phyloP scores from a whole-genome alignment of 306 rosid species.

The Phaseolus lunatus region DNA sequence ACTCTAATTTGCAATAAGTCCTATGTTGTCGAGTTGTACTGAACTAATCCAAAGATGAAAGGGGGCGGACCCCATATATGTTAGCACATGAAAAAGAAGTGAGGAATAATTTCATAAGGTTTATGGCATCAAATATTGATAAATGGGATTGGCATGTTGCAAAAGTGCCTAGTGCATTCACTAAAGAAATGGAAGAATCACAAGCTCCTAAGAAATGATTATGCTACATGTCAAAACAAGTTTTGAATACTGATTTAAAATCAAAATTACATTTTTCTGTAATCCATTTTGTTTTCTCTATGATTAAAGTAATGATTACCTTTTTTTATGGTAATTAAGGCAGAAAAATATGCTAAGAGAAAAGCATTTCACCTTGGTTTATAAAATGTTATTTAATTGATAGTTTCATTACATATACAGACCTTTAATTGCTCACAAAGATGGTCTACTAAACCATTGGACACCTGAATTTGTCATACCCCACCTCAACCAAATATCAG shows the following conservation, averaged over 20 bases:
- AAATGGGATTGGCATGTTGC: slow-evolving; percentile 95
- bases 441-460: no score
- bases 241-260: slow-evolving; percentile 30
- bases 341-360: slow-evolving; percentile 88
- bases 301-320: slow-evolving; percentile 30
- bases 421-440: no score
- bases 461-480: no score
- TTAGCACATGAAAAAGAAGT: slow-evolving; percentile 85
- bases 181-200: slow-evolving; percentile 95
- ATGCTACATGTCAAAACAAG: not conserved
- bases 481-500: no score
- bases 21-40: no score
- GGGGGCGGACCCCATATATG: slow-evolving; percentile 90
- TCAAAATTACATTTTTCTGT: not conserved
- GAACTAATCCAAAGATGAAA: slow-evolving; percentile 80
- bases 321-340: slow-evolving; percentile 61
- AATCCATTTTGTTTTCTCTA: not conserved
- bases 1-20: no score
- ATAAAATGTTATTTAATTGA: slow-evolving; percentile 7
- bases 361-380: slow-evolving; percentile 48
- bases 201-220: slow-evolving; percentile 90
- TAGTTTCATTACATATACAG: not conserved
- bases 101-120: slow-evolving; percentile 83
- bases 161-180: slow-evolving; percentile 92
- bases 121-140: slow-evolving; percentile 87